Base-by-base conservation (phyloP, 148 eudicot species). In the Chenopodium album region DNA sequence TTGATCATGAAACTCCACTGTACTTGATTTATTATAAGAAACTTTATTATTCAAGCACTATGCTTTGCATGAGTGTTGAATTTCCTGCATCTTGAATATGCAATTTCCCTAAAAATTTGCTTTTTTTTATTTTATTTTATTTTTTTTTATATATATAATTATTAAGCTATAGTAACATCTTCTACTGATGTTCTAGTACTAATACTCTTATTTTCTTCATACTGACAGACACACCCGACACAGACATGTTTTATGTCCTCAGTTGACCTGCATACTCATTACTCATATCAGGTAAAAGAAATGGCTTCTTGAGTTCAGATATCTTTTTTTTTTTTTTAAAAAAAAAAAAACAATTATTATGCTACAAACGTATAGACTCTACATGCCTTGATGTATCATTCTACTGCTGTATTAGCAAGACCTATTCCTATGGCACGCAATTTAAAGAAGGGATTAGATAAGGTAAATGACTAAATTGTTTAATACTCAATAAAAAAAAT, bases 191-290 rank as follows among this genome's bases (percentile, higher is more conserved):
- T 28, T 75, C 19, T 75, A 12, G 31, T 19, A 2, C 11, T 41
- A 47, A 60, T 62, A 75, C 32, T 76, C 62, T 46, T 82, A 11
- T 66, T 78, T 17, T 59, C 16, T 78, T 75, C 63, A 10, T 79
- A 63, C 56, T 82, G 78, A 67, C 88, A 97, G 99, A 97, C 99
- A 64, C 99, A 97, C 85, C 99, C 99, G 75, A 85, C 99, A 28
- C 99, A 97, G 76, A 92, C 98, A n/a, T 97, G 99, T 81, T 97
- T 97, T 80, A 97, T 97, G 99, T 97, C 99, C 67, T 97, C 99
- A n/a, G 98, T 97, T 76, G 99, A 97, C 87, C 90, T 97, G 77
- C 99, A 97, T 86, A 97, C 99, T 62, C 99, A 97, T 87, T 97
- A 97, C 87, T 97, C 99, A 50, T 97, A 97, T 84, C 99, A 97